Evolutionary conservation across 73 alveolate species (phyloP), one percentile per base, ranked within the genome.

Genomic region (Tetrahymena malaccensis): DNA sequence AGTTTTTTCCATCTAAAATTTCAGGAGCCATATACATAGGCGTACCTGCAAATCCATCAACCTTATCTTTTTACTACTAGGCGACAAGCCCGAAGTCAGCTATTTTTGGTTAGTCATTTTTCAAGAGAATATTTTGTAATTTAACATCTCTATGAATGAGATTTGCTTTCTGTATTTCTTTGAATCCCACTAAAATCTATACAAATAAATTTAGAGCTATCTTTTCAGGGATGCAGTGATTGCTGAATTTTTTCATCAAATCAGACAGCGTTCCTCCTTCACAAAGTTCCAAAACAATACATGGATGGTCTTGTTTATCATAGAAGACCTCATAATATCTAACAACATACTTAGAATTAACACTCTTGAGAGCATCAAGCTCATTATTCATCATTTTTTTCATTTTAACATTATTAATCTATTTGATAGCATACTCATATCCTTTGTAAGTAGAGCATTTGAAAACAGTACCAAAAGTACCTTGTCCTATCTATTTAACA

Each of bases 11-110:
- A 93, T 96, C 70, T 58, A 97, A 96, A 98, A 98, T 98, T 96
- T 98, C 99, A 34, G 99, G 99, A 7, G 99, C 98, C 94, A 98
- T 93, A 85, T 98, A 98, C 93, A 97, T 98, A 17, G 98, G 98
- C 3, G 99, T 98, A 13, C 99, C 99, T 57, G 98, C 97, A 94
- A 96, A 98, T 12, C 89, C 89, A 25, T 70, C 89, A 11, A 70
- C 89, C 25, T 70, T 70, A n/a, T 70, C 89, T 22, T 70, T 70
- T 33, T 70, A 70, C 43, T 70, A 25, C 31, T 70, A 70, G 25
- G 89, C 19, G 19, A 70, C 89, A 11, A 70, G 31, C 13, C 89
- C 89, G 19, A 70, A 70, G 31, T 70, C 89, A 19, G 89, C 89
- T 27, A 70, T 70, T 31, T 70, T 70, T 70, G 89, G 89, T 4